Evolutionary conservation across 2,329 filamentous ascomycete genomes (phyloP), one percentile per base, ranked within the genome.

Genomic region (Sclerotinia sclerotiorum): DNA sequence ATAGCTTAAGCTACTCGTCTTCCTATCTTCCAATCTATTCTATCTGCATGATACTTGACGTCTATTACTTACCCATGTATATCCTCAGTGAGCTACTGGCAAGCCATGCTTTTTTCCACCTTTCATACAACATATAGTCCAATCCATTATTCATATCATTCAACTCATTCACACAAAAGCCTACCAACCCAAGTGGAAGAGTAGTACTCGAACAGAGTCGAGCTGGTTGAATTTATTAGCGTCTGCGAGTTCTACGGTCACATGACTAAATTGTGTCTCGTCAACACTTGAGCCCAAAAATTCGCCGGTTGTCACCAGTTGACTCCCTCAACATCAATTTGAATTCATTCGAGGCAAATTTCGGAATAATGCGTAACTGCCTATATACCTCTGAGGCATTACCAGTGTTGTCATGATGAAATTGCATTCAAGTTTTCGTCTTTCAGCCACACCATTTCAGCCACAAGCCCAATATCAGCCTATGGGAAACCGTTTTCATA

Each of bases 101-200:
- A 27, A 39, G 21, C 19, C 5, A 46, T 39, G 27, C 19, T 21
- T 2, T n/a, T 21, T 17, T 15, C 21, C 48, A 17, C 8, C 27
- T 46, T 27, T 24, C 8, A 62, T 21, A 19, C 24, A 49, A 24
- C 29, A 62, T 2, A 42, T 17, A 42, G 5, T 27, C 13, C 7
- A 27, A 4, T 65, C 13, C 1, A 32, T 49, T 17, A 66, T 63
- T 68, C 49, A 54, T 76, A 70, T 15, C 11, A 42, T 63, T 68
- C 49, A 54, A 76, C 69, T 15, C 11, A 42, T 42, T 42, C 39
- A 42, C 13, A 49, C 3, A 21, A 29, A 24, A 35, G 24, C 44
- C 6, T 61, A 32, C 27, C 2, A n/a, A 15, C 44, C 24, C 6
- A 49, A 62, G 29, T 49, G 58, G 58, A 32, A 2, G 21, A 49